Conservation (phyloP, 306 rosid species). For the Gynostemma pentaphyllum region DNA sequence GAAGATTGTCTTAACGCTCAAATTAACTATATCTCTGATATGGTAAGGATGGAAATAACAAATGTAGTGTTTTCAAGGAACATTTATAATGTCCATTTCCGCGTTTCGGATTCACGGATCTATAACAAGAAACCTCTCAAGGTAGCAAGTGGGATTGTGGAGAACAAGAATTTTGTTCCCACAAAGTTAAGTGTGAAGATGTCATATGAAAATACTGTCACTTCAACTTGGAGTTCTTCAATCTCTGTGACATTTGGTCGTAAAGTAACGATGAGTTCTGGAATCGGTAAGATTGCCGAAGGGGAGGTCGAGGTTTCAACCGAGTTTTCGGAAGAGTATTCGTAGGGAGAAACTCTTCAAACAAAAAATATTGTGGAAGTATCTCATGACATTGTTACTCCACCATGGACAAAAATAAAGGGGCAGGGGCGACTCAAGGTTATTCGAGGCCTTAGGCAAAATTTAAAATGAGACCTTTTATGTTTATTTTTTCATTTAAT, state of each 20-base stretch:
- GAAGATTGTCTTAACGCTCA: background rate
- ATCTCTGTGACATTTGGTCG: background rate
- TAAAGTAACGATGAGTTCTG: background rate
- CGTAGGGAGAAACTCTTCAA: constrained; percentile 2
- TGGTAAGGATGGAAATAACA: background rate
- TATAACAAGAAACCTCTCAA: background rate
- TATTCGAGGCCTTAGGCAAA: too few relatives aligned
- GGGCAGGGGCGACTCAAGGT: too few relatives aligned
- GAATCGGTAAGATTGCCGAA: background rate
- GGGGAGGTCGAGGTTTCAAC: too few relatives aligned
- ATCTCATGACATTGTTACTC: background rate
- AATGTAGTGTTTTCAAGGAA: background rate
- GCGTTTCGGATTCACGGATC: background rate
- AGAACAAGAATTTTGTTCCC: background rate
- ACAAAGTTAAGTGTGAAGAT: background rate
- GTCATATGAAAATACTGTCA: background rate
- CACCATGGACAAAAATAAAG: background rate
- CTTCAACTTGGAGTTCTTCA: background rate
- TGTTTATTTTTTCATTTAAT: too few relatives aligned
- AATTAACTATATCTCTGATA: background rate
- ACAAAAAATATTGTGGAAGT: background rate
- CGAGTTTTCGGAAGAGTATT: background rate
- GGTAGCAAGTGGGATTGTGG: background rate
- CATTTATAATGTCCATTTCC: background rate
- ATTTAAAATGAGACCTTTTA: too few relatives aligned